Evolutionary conservation across 768 basidiomycete species (phyloP).

Genomic region (Lactarius deliciosus): DNA sequence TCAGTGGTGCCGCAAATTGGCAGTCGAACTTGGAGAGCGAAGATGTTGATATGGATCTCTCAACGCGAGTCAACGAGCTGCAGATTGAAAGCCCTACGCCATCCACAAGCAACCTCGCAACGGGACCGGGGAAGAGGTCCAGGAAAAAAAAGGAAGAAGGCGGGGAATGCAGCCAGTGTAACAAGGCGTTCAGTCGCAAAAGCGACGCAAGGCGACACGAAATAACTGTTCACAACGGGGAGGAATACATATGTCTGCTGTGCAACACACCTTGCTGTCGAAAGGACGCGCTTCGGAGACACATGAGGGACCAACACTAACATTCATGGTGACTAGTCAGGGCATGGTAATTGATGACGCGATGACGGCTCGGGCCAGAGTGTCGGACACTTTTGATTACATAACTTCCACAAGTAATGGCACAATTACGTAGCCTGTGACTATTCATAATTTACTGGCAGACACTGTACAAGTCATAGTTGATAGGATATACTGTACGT

Average conservation of each 20-base stretch:
- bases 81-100: neutral
- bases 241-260: neutral
- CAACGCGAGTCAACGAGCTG: neutral
- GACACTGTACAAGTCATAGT: no score
- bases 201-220: constrained; percentile 24
- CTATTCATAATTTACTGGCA: no score
- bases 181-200: constrained; percentile 7
- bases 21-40: neutral
- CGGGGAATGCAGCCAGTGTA: constrained; percentile 11
- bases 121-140: neutral
- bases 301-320: constrained; percentile 14
- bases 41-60: neutral
- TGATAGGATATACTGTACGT: no score
- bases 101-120: neutral
- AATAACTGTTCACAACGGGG: neutral
- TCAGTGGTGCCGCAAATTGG: neutral
- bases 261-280: constrained; percentile 9
- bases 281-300: constrained; percentile 15
- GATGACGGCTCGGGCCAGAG: neutral
- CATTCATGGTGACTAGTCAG: neutral
- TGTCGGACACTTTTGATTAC: neutral
- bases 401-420: neutral
- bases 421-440: no score
- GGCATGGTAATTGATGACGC: neutral
- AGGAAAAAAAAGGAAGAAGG: constrained; percentile 18